Conservation (phyloP, 1,284 basidiomycete species). For the Irpex sp. region DNA sequence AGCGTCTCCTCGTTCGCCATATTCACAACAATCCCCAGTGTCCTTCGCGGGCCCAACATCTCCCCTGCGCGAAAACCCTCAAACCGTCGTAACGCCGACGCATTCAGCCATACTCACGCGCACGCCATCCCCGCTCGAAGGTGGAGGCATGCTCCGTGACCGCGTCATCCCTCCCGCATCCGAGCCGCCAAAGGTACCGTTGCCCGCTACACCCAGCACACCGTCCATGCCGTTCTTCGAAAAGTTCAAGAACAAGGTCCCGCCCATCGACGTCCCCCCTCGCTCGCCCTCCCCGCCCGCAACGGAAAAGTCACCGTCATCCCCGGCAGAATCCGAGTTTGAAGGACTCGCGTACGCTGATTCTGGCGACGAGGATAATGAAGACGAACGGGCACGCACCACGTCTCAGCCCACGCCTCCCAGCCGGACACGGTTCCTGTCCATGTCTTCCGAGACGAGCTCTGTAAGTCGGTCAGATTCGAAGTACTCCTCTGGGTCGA, state of each 20-base stretch:
- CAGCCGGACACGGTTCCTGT: constrained; percentile 28
- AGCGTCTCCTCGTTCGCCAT: constrained; percentile 31
- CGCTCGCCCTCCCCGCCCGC: constrained; percentile 13
- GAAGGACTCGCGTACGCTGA: constrained; percentile 21
- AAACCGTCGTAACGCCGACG: constrained; percentile 19
- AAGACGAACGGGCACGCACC: constrained; percentile 10
- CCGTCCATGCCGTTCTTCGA: constrained; percentile 43
- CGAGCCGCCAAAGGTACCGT: constrained; percentile 27
- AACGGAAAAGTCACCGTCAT: constrained; percentile 14
- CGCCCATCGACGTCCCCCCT: constrained; percentile 17
- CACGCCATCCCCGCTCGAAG: constrained; percentile 26
- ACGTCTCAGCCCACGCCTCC: background rate
- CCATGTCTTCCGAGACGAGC: constrained; percentile 18
- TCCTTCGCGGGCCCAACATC: constrained; percentile 15
- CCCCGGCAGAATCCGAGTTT: constrained; percentile 28
- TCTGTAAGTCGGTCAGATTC: constrained; percentile 20
- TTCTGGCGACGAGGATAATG: constrained; percentile 24
- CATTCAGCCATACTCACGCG: constrained; percentile 20
- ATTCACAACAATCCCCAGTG: constrained; percentile 32
- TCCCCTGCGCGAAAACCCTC: constrained; percentile 15
- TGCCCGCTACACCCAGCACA: constrained; percentile 33
- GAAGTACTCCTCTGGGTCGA: constrained; percentile 24
- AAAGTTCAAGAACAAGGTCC: constrained; percentile 37
- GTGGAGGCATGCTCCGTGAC: constrained; percentile 18
- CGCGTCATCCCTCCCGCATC: constrained; percentile 22